A percentile compares a stretch with the other conserved stretches of the same genome.
These are phyloP conservation scores for Pisolithus thermaeus DNA, from an alignment of 1,284 basidiomycete species.

Conservation along the genomic window DNA sequence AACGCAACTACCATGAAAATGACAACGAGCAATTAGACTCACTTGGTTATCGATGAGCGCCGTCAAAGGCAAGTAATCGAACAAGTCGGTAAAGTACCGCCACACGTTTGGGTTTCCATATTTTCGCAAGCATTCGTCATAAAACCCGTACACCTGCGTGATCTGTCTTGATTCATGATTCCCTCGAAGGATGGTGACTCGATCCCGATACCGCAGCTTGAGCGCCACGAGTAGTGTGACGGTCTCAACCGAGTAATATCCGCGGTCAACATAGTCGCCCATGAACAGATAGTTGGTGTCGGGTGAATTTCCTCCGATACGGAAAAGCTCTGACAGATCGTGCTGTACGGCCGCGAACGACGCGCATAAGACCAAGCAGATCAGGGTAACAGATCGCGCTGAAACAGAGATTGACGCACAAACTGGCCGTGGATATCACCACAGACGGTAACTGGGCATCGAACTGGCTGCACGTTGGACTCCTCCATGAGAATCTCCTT, in stretches of 20 bases:
- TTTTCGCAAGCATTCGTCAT: slow-evolving; percentile 99
- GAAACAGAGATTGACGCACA: slow-evolving; percentile 54
- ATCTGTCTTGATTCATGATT: slow-evolving; percentile 99
- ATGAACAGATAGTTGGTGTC: slow-evolving; percentile 99
- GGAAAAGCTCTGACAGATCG: slow-evolving; percentile 98
- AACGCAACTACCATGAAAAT: slow-evolving; percentile 3
- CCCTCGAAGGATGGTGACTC: slow-evolving; percentile 95
- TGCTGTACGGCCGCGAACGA: slow-evolving; percentile 53
- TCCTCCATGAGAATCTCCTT: slow-evolving; percentile 97
- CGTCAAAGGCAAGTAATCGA: slow-evolving; percentile 96
- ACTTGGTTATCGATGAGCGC: slow-evolving; percentile 99
- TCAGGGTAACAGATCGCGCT: slow-evolving; percentile 19
- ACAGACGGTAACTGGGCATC: slow-evolving; percentile 96
- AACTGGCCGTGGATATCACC: slow-evolving; percentile 99
- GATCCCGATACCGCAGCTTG: slow-evolving; percentile 97
- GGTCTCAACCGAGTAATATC: slow-evolving; percentile 99
- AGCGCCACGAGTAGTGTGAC: slow-evolving; percentile 97
- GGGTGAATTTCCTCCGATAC: slow-evolving; percentile 98
- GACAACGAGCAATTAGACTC: slow-evolving; percentile 30
- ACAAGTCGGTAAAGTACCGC: slow-evolving; percentile 99
- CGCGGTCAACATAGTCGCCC: slow-evolving; percentile 99
- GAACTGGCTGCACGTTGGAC: slow-evolving; percentile 95
- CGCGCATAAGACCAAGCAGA: slow-evolving; percentile 18
- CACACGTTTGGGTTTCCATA: slow-evolving; percentile 99
- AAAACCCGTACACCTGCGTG: slow-evolving; percentile 99